phyloP scores from a whole-genome alignment of 2,329 filamentous ascomycete species.

The Catunica adiposa region DNA sequence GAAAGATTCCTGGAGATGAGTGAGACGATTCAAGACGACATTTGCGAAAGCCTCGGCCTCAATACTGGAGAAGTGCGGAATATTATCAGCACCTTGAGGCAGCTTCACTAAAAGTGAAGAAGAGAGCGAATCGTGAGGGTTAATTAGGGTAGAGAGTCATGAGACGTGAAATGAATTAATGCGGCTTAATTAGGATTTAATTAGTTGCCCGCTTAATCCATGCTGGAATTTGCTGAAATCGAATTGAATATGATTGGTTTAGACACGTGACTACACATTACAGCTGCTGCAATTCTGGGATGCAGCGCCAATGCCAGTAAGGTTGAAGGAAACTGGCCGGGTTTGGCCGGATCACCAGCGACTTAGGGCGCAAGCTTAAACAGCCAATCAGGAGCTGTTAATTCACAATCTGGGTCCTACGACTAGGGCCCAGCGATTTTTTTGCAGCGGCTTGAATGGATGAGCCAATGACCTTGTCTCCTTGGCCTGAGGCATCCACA shows the following conservation, averaged over 20 bases:
- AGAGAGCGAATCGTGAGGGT: neutral
- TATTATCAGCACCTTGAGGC: constrained; percentile 44
- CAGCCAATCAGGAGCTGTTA: constrained; percentile 9
- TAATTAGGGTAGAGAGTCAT: neutral
- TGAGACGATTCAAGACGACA: constrained; percentile 36
- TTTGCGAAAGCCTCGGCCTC: constrained; percentile 31
- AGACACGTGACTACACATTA: constrained; percentile 2
- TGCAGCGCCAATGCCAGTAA: neutral
- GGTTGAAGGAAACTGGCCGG: constrained; percentile 8
- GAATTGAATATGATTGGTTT: constrained; percentile 4
- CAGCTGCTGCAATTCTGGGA: neutral
- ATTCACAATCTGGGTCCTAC: constrained; percentile 12
- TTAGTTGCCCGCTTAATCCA: neutral
- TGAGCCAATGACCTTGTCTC: neutral
- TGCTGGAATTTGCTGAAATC: neutral
- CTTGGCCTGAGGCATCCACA: constrained; percentile 14
- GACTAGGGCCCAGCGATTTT: constrained; percentile 1
- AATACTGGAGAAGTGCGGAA: constrained; percentile 48
- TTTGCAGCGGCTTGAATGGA: neutral
- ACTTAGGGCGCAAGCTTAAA: neutral
- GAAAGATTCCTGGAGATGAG: constrained; percentile 66
- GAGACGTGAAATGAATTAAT: neutral
- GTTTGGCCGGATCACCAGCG: constrained; percentile 12
- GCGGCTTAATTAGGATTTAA: neutral
- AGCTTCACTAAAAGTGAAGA: constrained; percentile 34